A percentile compares a stretch with the other conserved stretches of the same genome.
Conservation (phyloP, 202 grass and related monocot genomes). For the Zoysia matrella region DNA sequence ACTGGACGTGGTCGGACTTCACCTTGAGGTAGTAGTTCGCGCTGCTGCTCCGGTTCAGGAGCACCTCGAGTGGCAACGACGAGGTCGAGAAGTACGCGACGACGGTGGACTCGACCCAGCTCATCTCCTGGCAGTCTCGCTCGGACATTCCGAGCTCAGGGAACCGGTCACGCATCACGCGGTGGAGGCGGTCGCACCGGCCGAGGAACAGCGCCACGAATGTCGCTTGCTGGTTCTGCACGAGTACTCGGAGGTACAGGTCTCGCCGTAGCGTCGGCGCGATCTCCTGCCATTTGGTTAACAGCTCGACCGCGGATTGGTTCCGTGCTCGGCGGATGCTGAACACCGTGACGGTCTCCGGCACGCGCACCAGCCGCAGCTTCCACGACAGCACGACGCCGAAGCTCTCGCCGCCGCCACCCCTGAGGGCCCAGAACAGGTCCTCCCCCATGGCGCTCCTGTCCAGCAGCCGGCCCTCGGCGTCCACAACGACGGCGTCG, state of each 20-base stretch:
- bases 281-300: slow-evolving; percentile 53
- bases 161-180: slow-evolving; percentile 44
- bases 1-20: slow-evolving; percentile 59
- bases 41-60: no score
- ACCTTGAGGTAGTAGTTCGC: slow-evolving; percentile 42
- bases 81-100: slow-evolving; percentile 21
- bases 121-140: slow-evolving; percentile 66
- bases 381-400: slow-evolving; percentile 62
- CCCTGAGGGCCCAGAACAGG: background rate
- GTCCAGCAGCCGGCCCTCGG: slow-evolving; percentile 31
- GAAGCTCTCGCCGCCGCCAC: slow-evolving; percentile 68
- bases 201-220: slow-evolving; percentile 65
- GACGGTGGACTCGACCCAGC: slow-evolving; percentile 47
- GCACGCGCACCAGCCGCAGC: slow-evolving; percentile 54
- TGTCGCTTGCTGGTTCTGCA: slow-evolving; percentile 19
- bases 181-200: slow-evolving; percentile 11
- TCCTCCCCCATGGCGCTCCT: slow-evolving; percentile 55
- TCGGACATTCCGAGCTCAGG: slow-evolving; percentile 45
- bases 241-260: slow-evolving; percentile 32
- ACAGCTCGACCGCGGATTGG: slow-evolving; percentile 41
- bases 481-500: slow-evolving; percentile 55
- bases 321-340: background rate
- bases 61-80: no score
- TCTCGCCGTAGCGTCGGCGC: slow-evolving; percentile 40
- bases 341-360: slow-evolving; percentile 47